phyloP scores from a whole-genome alignment of 2,329 filamentous ascomycete genomes.

The Colletotrichum musae region DNA sequence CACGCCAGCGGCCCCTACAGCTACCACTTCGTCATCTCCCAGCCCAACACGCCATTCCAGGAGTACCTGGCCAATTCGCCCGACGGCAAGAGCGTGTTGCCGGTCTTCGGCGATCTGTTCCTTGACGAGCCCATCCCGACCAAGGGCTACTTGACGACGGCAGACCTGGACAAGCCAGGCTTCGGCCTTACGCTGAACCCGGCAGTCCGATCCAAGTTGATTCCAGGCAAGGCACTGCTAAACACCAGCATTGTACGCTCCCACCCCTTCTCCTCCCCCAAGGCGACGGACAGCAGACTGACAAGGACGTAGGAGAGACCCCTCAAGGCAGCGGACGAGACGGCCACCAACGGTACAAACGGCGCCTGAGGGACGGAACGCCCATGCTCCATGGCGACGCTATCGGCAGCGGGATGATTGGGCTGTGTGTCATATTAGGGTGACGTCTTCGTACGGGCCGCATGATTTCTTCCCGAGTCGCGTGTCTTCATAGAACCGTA shows the following conservation, averaged over 20 bases:
- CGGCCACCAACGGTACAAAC: slow-evolving; percentile 41
- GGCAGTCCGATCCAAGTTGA: slow-evolving; percentile 77
- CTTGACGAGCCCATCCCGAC: slow-evolving; percentile 90
- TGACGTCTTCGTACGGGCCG: no score
- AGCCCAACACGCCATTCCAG: slow-evolving; percentile 94
- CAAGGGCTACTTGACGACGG: slow-evolving; percentile 84
- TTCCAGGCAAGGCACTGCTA: slow-evolving; percentile 81
- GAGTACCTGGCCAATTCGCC: slow-evolving; percentile 95
- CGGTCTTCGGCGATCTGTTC: slow-evolving; percentile 94
- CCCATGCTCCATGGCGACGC: no score
- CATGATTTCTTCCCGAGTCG: no score
- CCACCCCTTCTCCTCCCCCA: not conserved
- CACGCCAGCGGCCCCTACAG: slow-evolving; percentile 95
- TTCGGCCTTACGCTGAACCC: slow-evolving; percentile 93
- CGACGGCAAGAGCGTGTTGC: slow-evolving; percentile 89
- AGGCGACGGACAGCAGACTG: not conserved
- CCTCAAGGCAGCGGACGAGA: slow-evolving; percentile 30
- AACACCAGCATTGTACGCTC: slow-evolving; percentile 65
- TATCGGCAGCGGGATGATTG: no score
- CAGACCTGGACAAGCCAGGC: slow-evolving; percentile 87
- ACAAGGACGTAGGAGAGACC: slow-evolving; percentile 26
- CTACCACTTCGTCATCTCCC: slow-evolving; percentile 95
- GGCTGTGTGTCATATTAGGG: no score
- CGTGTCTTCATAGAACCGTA: no score
- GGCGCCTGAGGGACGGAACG: slow-evolving; percentile 50